Percentiles rank a stretch among this genome's conserved stretches.
These are phyloP conservation scores for Zalaria obscura DNA, from an alignment of 2,329 filamentous ascomycete species.

Conservation along the genomic window DNA sequence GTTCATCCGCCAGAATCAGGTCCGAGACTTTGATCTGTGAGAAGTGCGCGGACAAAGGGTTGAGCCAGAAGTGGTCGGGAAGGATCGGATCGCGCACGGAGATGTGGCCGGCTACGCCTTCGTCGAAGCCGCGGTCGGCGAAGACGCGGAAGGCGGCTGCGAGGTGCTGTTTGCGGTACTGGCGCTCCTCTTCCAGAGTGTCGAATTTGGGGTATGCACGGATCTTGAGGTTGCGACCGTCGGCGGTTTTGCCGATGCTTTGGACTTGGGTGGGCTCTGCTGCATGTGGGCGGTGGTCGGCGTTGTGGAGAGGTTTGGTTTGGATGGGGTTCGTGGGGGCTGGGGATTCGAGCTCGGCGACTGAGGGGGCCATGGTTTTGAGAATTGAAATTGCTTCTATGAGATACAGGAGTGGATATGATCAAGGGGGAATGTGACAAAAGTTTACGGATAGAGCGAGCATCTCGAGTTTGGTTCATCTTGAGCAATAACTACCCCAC, in stretches of 20 bases:
- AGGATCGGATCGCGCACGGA: conserved; percentile 25
- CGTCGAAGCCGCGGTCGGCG: conserved; percentile 23
- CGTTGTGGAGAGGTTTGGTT: conserved; percentile 25
- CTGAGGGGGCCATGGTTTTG: conserved; percentile 21
- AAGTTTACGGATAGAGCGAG: too few relatives aligned
- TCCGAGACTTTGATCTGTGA: conserved; percentile 26
- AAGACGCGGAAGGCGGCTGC: conserved; percentile 29
- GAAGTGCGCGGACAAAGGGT: conserved; percentile 31
- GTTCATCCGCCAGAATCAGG: conserved; percentile 29
- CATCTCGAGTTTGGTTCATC: too few relatives aligned
- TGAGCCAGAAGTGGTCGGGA: conserved; percentile 27
- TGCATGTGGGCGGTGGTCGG: conserved; percentile 22
- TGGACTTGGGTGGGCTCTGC: not conserved
- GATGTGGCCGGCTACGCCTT: conserved; percentile 32
- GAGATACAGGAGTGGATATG: too few relatives aligned
- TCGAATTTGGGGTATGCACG: conserved; percentile 28
- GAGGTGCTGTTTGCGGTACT: conserved; percentile 31
- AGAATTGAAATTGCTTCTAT: too few relatives aligned
- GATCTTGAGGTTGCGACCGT: conserved; percentile 31
- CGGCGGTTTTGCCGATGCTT: conserved; percentile 28
- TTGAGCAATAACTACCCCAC: too few relatives aligned
- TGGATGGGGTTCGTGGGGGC: not conserved
- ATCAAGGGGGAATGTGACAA: too few relatives aligned
- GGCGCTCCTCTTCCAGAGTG: conserved; percentile 24
- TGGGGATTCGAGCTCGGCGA: conserved; percentile 15